phyloP scores from a whole-genome alignment of 1,284 basidiomycete species.

The Ustilago tritici region DNA sequence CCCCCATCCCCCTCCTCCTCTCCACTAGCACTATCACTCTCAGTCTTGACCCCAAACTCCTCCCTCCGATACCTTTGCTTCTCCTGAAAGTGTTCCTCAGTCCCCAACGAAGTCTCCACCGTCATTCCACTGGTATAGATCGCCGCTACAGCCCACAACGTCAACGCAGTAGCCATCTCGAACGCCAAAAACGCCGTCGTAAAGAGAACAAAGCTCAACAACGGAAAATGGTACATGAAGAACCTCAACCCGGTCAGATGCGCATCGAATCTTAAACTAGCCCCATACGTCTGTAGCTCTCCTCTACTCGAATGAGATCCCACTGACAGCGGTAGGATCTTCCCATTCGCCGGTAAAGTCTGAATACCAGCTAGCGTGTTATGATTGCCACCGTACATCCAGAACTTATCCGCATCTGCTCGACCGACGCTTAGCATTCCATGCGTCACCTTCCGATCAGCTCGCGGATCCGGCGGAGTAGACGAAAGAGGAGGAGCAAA shows the following conservation, averaged over 20 bases:
- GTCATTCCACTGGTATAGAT: slow-evolving; percentile 58
- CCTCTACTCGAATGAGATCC: slow-evolving; percentile 56
- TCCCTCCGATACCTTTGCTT: slow-evolving; percentile 8
- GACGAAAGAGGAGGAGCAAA: slow-evolving; percentile 36
- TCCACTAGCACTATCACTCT: slow-evolving; percentile 13
- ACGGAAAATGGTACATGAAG: slow-evolving; percentile 65
- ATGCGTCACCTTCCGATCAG: slow-evolving; percentile 48
- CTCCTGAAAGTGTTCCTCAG: slow-evolving; percentile 42
- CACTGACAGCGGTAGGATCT: slow-evolving; percentile 21
- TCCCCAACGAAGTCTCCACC: slow-evolving; percentile 19
- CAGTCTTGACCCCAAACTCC: slow-evolving; percentile 2
- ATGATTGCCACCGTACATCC: slow-evolving; percentile 57
- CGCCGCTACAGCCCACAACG: slow-evolving; percentile 60
- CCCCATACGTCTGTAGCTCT: slow-evolving; percentile 61
- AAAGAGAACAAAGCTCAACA: slow-evolving; percentile 62
- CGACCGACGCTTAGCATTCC: slow-evolving; percentile 54
- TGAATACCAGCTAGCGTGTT: slow-evolving; percentile 37
- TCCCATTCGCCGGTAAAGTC: slow-evolving; percentile 23
- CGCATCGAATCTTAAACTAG: slow-evolving; percentile 64
- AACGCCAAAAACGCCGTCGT: slow-evolving; percentile 60
- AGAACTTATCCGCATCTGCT: slow-evolving; percentile 54
- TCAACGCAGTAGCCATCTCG: slow-evolving; percentile 63
- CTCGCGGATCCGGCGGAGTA: slow-evolving; percentile 18
- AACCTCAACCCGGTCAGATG: slow-evolving; percentile 63
- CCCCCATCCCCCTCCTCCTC: slow-evolving; percentile 12